Conservation (phyloP, 2,329 filamentous ascomycete species). For the Karstenula rhodostoma region DNA sequence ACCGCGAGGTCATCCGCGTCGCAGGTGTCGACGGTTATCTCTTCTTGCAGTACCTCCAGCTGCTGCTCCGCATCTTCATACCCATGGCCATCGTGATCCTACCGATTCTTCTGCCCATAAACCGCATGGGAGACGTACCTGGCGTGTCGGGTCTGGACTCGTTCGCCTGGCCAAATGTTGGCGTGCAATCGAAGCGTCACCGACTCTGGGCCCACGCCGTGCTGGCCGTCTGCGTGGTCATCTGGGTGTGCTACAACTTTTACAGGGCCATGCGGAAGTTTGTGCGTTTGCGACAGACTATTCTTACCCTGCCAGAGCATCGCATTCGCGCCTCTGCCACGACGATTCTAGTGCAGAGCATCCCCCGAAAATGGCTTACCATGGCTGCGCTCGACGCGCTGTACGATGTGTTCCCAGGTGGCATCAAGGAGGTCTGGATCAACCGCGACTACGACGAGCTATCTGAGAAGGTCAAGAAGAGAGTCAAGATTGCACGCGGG, state of each 20-base stretch:
- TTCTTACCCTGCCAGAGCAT: slow-evolving; percentile 93
- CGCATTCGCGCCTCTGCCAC: slow-evolving; percentile 92
- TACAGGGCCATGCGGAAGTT: slow-evolving; percentile 87
- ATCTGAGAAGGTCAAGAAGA: slow-evolving; percentile 80
- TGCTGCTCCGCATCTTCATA: slow-evolving; percentile 89
- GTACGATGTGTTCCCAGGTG: slow-evolving; percentile 96
- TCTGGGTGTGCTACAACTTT: slow-evolving; percentile 87
- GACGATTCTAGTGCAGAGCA: slow-evolving; percentile 90
- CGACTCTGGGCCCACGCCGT: slow-evolving; percentile 87
- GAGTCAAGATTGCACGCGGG: slow-evolving; percentile 73
- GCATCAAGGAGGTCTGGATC: slow-evolving; percentile 95
- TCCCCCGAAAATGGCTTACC: slow-evolving; percentile 89
- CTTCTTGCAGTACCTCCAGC: slow-evolving; percentile 88
- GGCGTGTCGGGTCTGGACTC: slow-evolving; percentile 69
- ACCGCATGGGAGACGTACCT: slow-evolving; percentile 73
- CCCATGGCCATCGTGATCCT: slow-evolving; percentile 80
- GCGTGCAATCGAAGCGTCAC: slow-evolving; percentile 63
- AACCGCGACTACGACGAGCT: slow-evolving; percentile 88
- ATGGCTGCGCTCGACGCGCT: slow-evolving; percentile 81
- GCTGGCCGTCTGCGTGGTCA: slow-evolving; percentile 77
- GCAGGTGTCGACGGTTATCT: slow-evolving; percentile 97
- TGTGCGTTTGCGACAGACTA: slow-evolving; percentile 92
- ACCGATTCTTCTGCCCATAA: slow-evolving; percentile 86
- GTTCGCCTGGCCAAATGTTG: slow-evolving; percentile 88
- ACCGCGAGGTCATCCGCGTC: slow-evolving; percentile 90